Evolutionary conservation across 2,329 filamentous ascomycete genomes (phyloP).

Genomic region (Xylariales sp.): DNA sequence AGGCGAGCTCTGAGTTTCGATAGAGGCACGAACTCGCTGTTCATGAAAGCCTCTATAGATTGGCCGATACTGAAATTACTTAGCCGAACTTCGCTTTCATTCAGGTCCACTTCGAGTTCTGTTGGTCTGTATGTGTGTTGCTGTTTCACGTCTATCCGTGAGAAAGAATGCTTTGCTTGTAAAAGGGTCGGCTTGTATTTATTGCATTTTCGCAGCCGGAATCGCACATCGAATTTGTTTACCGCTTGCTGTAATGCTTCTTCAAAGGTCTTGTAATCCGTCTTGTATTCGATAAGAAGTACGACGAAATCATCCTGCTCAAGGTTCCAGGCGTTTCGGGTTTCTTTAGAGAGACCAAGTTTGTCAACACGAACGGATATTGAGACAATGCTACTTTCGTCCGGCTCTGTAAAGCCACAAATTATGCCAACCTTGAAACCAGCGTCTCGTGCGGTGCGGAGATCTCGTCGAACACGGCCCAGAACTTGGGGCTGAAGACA

Average conservation of each 20-base stretch:
- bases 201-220: slow-evolving; percentile 67
- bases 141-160: slow-evolving; percentile 16
- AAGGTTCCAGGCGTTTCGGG: slow-evolving; percentile 73
- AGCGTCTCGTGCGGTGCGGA: slow-evolving; percentile 54
- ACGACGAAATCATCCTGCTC: slow-evolving; percentile 64
- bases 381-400: slow-evolving; percentile 49
- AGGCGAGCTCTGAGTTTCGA: slow-evolving; percentile 52
- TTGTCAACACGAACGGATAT: slow-evolving; percentile 67
- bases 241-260: slow-evolving; percentile 40
- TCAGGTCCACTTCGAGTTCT: background rate
- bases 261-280: slow-evolving; percentile 58
- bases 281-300: slow-evolving; percentile 62
- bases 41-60: slow-evolving; percentile 65
- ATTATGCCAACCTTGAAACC: slow-evolving; percentile 69
- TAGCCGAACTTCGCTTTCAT: slow-evolving; percentile 28
- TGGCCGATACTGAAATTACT: slow-evolving; percentile 65
- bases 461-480: slow-evolving; percentile 51
- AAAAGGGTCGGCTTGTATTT: slow-evolving; percentile 64
- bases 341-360: slow-evolving; percentile 69
- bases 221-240: slow-evolving; percentile 34
- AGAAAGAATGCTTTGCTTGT: slow-evolving; percentile 50
- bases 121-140: background rate
- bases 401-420: slow-evolving; percentile 35
- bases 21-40: slow-evolving; percentile 58
- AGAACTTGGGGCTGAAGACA: no score